A percentile compares a stretch with the other conserved stretches of the same genome.
Evolutionary conservation across 768 basidiomycete genomes (phyloP).

Genomic region (Kwoniella sp.): DNA sequence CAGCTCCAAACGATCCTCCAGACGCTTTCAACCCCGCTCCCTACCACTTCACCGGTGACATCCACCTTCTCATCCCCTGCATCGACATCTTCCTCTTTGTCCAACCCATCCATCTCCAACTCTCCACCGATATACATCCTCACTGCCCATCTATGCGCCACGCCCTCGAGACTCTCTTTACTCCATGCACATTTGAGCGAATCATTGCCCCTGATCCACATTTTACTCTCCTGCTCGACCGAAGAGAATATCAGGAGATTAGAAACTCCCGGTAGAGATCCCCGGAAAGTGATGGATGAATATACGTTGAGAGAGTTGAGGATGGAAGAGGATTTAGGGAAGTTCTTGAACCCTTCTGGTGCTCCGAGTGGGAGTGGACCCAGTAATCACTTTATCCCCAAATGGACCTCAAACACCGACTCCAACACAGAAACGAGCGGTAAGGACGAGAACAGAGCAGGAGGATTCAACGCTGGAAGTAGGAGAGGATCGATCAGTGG

Average conservation of each 20-base stretch:
- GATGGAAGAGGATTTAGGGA: constrained; percentile 14
- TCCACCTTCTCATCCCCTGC: neutral
- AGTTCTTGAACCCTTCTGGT: constrained; percentile 6
- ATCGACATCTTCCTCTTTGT: neutral
- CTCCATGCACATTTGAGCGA: constrained; percentile 10
- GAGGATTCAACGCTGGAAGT: neutral
- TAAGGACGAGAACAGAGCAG: neutral
- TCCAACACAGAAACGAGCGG: no score
- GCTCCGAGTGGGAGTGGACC: neutral
- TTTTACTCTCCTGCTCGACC: constrained; percentile 9
- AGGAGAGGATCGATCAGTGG: neutral
- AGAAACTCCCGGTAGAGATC: neutral
- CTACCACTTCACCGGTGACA: neutral
- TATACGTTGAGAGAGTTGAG: constrained; percentile 11
- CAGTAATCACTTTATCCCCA: neutral
- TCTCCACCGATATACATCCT: constrained; percentile 10
- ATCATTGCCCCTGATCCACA: constrained; percentile 6
- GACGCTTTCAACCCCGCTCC: neutral
- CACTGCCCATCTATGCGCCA: constrained; percentile 11
- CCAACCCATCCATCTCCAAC: neutral
- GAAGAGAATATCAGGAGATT: constrained; percentile 10
- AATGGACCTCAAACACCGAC: neutral
- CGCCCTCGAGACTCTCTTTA: constrained; percentile 2
- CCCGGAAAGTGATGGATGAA: constrained; percentile 10
- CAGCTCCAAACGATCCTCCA: constrained; percentile 8